These are phyloP conservation scores for Colletotrichum falcatum DNA, from an alignment of 2,329 filamentous ascomycete species.

Conservation along the genomic window DNA sequence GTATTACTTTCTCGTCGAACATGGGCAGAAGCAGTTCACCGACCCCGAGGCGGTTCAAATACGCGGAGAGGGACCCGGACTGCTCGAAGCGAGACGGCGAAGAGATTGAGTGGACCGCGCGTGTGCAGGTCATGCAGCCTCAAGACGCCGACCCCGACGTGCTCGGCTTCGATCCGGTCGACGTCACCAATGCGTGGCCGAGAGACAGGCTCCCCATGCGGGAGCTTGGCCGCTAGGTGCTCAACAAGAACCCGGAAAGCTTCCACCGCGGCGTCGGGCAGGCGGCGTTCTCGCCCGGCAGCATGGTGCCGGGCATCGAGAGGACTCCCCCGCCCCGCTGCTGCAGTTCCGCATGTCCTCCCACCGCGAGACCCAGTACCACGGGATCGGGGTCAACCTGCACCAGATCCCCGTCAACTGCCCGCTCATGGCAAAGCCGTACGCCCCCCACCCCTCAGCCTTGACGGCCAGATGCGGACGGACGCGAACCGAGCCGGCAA, in stretches of 20 bases:
- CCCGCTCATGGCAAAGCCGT: slow-evolving; percentile 57
- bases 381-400: slow-evolving; percentile 64
- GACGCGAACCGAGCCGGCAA: slow-evolving; percentile 61
- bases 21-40: slow-evolving; percentile 61
- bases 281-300: slow-evolving; percentile 63
- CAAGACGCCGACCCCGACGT: slow-evolving; percentile 64
- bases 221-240: slow-evolving; percentile 60
- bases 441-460: slow-evolving; percentile 59
- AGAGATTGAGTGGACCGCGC: slow-evolving; percentile 65
- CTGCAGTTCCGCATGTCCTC: slow-evolving; percentile 63
- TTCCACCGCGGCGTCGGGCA: slow-evolving; percentile 64
- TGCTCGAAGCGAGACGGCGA: slow-evolving; percentile 67
- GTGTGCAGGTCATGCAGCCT: slow-evolving; percentile 67
- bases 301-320: slow-evolving; percentile 65
- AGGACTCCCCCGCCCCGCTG: slow-evolving; percentile 60
- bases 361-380: slow-evolving; percentile 63
- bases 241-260: slow-evolving; percentile 67
- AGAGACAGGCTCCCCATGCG: slow-evolving; percentile 60
- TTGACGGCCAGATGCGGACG: slow-evolving; percentile 61
- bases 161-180: slow-evolving; percentile 65
- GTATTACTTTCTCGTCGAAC: slow-evolving; percentile 60
- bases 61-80: slow-evolving; percentile 61
- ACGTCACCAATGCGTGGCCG: slow-evolving; percentile 66
- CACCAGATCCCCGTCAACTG: slow-evolving; percentile 60
- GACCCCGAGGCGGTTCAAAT: slow-evolving; percentile 57